Percentiles rank a stretch among this genome's conserved stretches.
Conservation (phyloP, 306 rosid genomes). For the Vicia sativa region DNA sequence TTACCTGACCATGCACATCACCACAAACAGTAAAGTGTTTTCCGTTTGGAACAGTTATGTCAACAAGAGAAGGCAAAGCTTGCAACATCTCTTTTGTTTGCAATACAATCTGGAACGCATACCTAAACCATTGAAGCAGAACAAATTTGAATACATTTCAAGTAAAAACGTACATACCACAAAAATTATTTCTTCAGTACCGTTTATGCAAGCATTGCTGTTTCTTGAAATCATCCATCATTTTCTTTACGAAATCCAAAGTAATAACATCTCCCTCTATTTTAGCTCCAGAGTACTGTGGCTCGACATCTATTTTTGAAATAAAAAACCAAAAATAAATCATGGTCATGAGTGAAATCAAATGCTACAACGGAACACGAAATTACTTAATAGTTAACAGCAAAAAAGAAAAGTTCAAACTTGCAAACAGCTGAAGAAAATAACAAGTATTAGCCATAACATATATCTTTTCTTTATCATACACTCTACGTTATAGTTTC, state of each 20-base stretch:
- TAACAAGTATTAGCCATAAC: not conserved
- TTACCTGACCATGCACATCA: slow-evolving; percentile 99
- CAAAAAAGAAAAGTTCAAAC: slow-evolving; percentile 19
- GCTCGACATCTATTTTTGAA: slow-evolving; percentile 82
- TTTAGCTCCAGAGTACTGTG: slow-evolving; percentile 89
- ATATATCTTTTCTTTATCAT: slow-evolving; percentile 4
- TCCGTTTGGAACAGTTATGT: slow-evolving; percentile 71
- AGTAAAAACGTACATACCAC: slow-evolving; percentile 8
- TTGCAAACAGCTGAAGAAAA: slow-evolving; percentile 30
- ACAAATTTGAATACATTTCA: slow-evolving; percentile 30
- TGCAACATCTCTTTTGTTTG: slow-evolving; percentile 79
- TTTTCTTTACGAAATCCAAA: slow-evolving; percentile 88
- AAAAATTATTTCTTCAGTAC: slow-evolving; percentile 49
- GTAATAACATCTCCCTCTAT: slow-evolving; percentile 92
- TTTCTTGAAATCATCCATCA: slow-evolving; percentile 96
- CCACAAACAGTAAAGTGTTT: slow-evolving; percentile 95
- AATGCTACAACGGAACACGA: slow-evolving; percentile 8
- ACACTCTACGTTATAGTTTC: slow-evolving; percentile 4
- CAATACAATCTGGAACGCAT: slow-evolving; percentile 93
- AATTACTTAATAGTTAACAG: slow-evolving; percentile 9
- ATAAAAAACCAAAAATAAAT: slow-evolving; percentile 36
- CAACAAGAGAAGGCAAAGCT: slow-evolving; percentile 90
- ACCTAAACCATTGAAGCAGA: slow-evolving; percentile 55
- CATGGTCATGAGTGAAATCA: slow-evolving; percentile 37
- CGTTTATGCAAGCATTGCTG: slow-evolving; percentile 88